Base-by-base conservation (phyloP, 345 rosid genomes). In the Streptanthus diversifolius region DNA sequence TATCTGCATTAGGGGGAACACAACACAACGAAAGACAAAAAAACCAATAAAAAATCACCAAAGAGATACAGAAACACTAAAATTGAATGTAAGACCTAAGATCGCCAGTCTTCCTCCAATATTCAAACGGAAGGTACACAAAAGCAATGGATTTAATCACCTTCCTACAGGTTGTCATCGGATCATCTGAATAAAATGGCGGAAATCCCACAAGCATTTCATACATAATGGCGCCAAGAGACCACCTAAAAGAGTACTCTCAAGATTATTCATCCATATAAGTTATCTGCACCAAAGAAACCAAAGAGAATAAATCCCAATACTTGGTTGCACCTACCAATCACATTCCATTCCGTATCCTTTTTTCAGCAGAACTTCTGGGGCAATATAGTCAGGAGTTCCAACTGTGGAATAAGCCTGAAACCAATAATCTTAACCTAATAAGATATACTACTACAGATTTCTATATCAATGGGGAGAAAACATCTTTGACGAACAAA, bases 151-250 rank as follows among this genome's bases (percentile, higher is more conserved):
- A n/a, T 57, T 57, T 51, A 29, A 19, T 75, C 76, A 91, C 99
- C 97, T 91, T 95, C 84, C 99, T 81, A 85, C 97, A 95, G 17
- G 97, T 95, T 74, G 96, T 83, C 97, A 95, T 95, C 6, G 97
- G 95, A 73, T 95, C 99, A 63, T 95, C 97, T 4, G 99, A 95
- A 84, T 95, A 95, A 83, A 95, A 95, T 8, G 99, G 99, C 8
- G 99, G 97, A 79, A 83, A 95, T 52, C 99, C 99, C 70, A 95
- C 99, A 72, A 95, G 99, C 99, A 95, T 95, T 87, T 95, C 99
- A 80, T 91, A 95, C 99, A 95, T 91, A 70, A 95, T 95, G 70
- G 99, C 97, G 44, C 99, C 99, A 71, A 95, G 96, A 63, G 99
- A 95, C 99, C 99, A 95, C 99, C 99, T 95, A 79, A 21, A 77